Base-by-base conservation (phyloP, 1,284 basidiomycete genomes). In the Ganoderma lucidum region DNA sequence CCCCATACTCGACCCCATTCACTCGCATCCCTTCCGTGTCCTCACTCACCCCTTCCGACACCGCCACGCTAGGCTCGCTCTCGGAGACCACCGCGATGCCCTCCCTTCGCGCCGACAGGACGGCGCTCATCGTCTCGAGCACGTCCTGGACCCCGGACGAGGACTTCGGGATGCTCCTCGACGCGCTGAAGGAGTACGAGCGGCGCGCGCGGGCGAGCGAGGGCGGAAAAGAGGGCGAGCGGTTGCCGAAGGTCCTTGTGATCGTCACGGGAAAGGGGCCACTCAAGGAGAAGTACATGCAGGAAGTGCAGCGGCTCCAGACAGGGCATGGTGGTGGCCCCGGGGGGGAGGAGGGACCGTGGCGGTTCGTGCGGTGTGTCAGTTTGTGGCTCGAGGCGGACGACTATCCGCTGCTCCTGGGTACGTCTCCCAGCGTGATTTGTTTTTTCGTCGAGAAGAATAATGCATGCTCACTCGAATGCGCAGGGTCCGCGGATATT, bases 71-170 rank as follows among this genome's bases (percentile, higher is more conserved):
- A 19, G 71, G 66, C 15, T 59, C 72, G 8, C 64, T 70, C 65
- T 19, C 68, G 4, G 74, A 73, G 6, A 44, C 58, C 42, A 39
- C 64, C 60, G 75, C 70, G 10, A 77, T 80, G 71, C 82, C 79
- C 44, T 32, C 75, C 14, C 79, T 90, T 23, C 87, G 92, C 17
- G 73, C 82, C 2, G 91, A 95, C 73, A 86, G 97, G 69, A 95
- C 96, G 1, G 96, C 95, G 0, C 82, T 99, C 3, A 76, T 99
- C 28, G 91, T 99, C 28, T 96, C 94, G 35, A 96, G 95, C 74
- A 99, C 98, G 0, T 96, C 94, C 12, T 99, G 98, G 97, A 99
- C 98, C 0, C 91, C 95, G 8, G 98, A 99, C 78, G 98, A 99
- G 80, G 96, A 99, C 79, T 99, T 99, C 73, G 83, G 87, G 3